These are phyloP conservation scores for Schoenoplectus tabernaemontani DNA, from an alignment of 202 grass and related monocot genomes.

Conservation along the genomic window DNA sequence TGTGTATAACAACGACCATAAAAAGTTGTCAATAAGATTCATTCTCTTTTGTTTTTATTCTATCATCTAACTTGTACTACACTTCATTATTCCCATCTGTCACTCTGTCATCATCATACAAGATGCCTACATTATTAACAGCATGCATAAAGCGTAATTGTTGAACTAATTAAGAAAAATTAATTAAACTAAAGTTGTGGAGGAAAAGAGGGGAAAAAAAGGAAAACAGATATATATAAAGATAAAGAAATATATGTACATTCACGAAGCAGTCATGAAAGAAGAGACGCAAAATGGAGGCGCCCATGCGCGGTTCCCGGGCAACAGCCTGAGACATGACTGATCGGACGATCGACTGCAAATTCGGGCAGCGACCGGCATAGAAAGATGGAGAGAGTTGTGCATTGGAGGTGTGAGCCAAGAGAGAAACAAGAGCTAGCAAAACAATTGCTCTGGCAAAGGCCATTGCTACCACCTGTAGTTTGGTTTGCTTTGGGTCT, in stretches of 20 bases:
- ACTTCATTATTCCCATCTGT: neutral
- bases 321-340: slow-evolving; percentile 39
- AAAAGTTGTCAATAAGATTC: neutral
- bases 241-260: slow-evolving; percentile 17
- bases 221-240: neutral
- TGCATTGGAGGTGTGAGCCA: slow-evolving; percentile 28
- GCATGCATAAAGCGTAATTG: neutral
- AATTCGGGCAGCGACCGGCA: slow-evolving; percentile 36
- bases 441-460: neutral
- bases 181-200: neutral
- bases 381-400: slow-evolving; percentile 62
- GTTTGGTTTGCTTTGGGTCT: neutral
- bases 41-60: too few species aligned
- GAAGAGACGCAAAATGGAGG: slow-evolving; percentile 68
- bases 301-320: slow-evolving; percentile 43
- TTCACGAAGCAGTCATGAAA: slow-evolving; percentile 91
- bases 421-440: slow-evolving; percentile 25
- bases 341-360: slow-evolving; percentile 45
- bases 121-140: slow-evolving; percentile 2
- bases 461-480: slow-evolving; percentile 32
- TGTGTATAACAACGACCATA: neutral
- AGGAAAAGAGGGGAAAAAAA: neutral
- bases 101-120: neutral
- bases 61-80: slow-evolving; percentile 10
- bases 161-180: neutral